These are phyloP conservation scores for Backusella sp. DNA, from an alignment of 192 early-diverging fungal species.

Conservation along the genomic window DNA sequence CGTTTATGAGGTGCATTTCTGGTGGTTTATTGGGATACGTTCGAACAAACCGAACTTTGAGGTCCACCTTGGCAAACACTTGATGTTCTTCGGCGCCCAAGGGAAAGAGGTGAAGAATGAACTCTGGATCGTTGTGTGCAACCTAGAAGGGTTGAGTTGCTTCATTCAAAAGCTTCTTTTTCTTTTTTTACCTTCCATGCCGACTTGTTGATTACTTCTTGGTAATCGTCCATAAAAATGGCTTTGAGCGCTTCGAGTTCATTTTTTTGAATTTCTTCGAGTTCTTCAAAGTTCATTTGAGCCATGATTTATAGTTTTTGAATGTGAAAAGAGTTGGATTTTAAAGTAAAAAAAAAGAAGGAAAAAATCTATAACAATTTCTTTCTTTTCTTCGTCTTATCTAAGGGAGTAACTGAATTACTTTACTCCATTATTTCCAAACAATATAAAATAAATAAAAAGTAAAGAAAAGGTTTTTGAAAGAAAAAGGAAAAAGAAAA, in stretches of 20 bases:
- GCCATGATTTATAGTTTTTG: not conserved
- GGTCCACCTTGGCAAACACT: conserved; percentile 45
- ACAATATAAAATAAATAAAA: not conserved
- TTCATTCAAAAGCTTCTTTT: not conserved
- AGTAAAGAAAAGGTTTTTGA: not conserved
- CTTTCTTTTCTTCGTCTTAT: conserved; percentile 4
- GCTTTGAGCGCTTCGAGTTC: conserved; percentile 70
- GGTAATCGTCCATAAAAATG: conserved; percentile 63
- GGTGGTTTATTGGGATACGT: conserved; percentile 67
- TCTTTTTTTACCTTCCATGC: conserved; percentile 48
- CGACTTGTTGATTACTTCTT: conserved; percentile 40
- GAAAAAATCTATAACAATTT: not conserved
- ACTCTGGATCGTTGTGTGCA: conserved; percentile 45
- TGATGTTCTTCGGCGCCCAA: conserved; percentile 44
- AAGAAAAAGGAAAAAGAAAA: not conserved
- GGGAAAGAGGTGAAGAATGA: conserved; percentile 49
- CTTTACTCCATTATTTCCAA: conserved; percentile 5
- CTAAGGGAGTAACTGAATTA: not conserved
- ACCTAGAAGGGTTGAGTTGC: conserved; percentile 25
- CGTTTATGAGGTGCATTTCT: conserved; percentile 50
- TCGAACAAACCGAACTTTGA: conserved; percentile 60
- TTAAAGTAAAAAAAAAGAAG: conserved; percentile 7
- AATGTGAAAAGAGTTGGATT: not conserved
- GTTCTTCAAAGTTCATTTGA: conserved; percentile 44
- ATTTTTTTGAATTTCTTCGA: conserved; percentile 63